Evolutionary conservation across 768 basidiomycete genomes (phyloP).

Genomic region (Russula abietina): DNA sequence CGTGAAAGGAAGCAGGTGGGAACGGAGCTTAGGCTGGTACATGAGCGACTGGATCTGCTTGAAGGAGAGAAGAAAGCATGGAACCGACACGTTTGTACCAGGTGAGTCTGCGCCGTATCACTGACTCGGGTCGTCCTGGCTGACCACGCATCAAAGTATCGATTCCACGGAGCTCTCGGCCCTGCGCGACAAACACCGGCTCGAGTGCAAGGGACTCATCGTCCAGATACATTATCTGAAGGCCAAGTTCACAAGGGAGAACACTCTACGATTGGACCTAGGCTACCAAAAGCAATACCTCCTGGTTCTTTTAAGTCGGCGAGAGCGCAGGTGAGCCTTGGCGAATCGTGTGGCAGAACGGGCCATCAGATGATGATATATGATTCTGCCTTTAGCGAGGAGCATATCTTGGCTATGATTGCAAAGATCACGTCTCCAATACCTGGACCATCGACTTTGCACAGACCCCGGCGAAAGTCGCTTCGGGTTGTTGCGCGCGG

Average conservation of each 20-base stretch:
- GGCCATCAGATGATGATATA: not conserved
- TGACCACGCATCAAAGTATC: conserved; percentile 30
- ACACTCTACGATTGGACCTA: conserved; percentile 67
- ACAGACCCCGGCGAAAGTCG: conserved; percentile 39
- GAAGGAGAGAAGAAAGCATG: conserved; percentile 49
- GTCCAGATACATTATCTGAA: conserved; percentile 90
- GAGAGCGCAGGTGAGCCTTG: conserved; percentile 58
- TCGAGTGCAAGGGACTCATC: conserved; percentile 86
- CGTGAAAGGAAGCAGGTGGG: conserved; percentile 61
- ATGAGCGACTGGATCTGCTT: conserved; percentile 18
- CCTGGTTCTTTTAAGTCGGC: conserved; percentile 59
- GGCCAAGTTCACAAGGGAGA: conserved; percentile 84
- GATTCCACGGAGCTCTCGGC: conserved; percentile 49
- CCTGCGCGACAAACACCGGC: conserved; percentile 64
- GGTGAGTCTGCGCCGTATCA: conserved; percentile 37
- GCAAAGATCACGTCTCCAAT: conserved; percentile 67
- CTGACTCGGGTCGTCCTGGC: not conserved
- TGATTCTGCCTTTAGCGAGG: conserved; percentile 45
- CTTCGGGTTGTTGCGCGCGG: conserved; percentile 53
- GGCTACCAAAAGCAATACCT: conserved; percentile 87
- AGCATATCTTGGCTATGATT: conserved; percentile 67
- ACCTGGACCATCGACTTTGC: conserved; percentile 32
- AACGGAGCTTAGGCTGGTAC: conserved; percentile 55
- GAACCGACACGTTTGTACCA: conserved; percentile 50
- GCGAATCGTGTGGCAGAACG: not conserved